These are phyloP conservation scores for Chaetothyriales sp. DNA, from an alignment of 2,329 filamentous ascomycete genomes.

Conservation along the genomic window DNA sequence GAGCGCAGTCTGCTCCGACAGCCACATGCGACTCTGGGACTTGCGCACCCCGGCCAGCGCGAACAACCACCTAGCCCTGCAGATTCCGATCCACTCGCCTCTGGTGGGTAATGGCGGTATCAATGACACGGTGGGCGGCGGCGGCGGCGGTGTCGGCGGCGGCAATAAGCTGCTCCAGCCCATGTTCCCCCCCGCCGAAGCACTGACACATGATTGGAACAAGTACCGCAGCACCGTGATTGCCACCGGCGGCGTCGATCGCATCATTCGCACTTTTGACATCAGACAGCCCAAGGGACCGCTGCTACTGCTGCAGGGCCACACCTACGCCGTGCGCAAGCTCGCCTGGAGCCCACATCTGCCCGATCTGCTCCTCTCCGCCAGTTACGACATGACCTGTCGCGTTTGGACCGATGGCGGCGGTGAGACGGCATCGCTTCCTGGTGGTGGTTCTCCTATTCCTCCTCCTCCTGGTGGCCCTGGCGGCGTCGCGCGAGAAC, in stretches of 20 bases:
- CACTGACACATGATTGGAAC: conserved; percentile 96
- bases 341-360: conserved; percentile 88
- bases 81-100: conserved; percentile 64
- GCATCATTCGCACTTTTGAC: conserved; percentile 77
- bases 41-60: conserved; percentile 72
- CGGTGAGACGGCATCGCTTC: conserved; percentile 14
- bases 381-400: conserved; percentile 96
- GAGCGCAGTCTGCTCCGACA: conserved; percentile 78
- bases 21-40: conserved; percentile 79
- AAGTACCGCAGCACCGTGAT: conserved; percentile 80
- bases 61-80: conserved; percentile 69
- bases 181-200: conserved; percentile 54
- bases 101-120: conserved; percentile 17
- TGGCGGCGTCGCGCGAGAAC: conserved; percentile 36
- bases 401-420: conserved; percentile 82
- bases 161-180: conserved; percentile 14
- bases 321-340: conserved; percentile 78
- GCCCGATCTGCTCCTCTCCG: conserved; percentile 71
- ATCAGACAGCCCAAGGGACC: conserved; percentile 65
- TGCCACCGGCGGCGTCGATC: conserved; percentile 79
- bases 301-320: conserved; percentile 58
- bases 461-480: too few relatives aligned
- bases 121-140: conserved; percentile 9
- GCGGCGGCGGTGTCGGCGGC: too few relatives aligned
- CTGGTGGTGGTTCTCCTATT: too few relatives aligned